Evolutionary conservation across 805 yeast species (phyloP), one percentile per base, ranked within the genome.

Genomic region (Yarrowia sp.): DNA sequence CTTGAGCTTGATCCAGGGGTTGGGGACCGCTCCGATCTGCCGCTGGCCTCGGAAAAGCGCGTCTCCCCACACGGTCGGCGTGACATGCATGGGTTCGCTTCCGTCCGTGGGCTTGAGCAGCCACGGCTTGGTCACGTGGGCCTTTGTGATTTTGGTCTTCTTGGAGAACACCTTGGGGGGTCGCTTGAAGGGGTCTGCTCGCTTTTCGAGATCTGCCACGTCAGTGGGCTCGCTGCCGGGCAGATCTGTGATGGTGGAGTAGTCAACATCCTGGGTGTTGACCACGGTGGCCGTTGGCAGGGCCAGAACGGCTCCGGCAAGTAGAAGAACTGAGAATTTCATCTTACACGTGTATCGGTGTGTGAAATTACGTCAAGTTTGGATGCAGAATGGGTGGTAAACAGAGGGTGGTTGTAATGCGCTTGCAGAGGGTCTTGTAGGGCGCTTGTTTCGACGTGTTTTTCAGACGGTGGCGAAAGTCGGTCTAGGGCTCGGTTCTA

Each of bases 1-100:
- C 70, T 91, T 84, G 74, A 92, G 81, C 1, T 91, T 85, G 48
- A 92, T 81, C 97, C 97, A 92, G 9, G 91, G 92, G 70, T 86
- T 87, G 71, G 91, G 83, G 10, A 90, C 89, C 72, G 87, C 82
- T 15, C 72, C 73, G 9, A 76, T 75, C 16, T 78, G 74, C 2
- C 86, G 87, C 68, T 82, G 81, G 36, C 87, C 86, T 69, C 84
- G 81, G 75, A 87, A 84, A 0, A 90, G 87, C 70, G 88, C 85
- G 19, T 89, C 89, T 14, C 82, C 88, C 71, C 87, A 82, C 26
- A 86, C 86, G 0, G 89, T 85, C 4, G 91, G 91, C 0, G 83
- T 81, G 38, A 87, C 89, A 40, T 89, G 55, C 43, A 63, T 48
- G 41, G 55, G 55, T 12, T 63, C 67, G 7, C 56, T 22, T 7